Evolutionary conservation across 2,329 filamentous ascomycete genomes (phyloP), one percentile per base, ranked within the genome.

Genomic region (Moelleriella libera): DNA sequence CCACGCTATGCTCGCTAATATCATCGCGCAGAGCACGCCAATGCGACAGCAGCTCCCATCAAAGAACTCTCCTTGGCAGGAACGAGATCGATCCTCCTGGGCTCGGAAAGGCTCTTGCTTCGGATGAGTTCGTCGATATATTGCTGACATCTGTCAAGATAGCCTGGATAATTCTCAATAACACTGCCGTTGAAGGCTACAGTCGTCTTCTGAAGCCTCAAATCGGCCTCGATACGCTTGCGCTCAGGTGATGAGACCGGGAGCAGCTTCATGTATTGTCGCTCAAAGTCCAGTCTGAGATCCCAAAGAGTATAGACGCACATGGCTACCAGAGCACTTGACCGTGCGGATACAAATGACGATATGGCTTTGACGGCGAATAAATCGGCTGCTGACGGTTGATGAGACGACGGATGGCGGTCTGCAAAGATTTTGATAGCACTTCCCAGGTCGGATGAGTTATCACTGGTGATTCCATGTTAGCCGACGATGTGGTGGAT

Each of bases 161-260:
- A 90, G 6, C 69, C 68, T 0, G 85, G 84, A 58, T 89, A 90
- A 55, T 82, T 81, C 63, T 89, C 84, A 46, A 89, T 80, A 45
- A 90, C 83, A 30, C 81, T 84, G 43, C 85, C 85, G 58, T 87
- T 88, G 63, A 83, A 89, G 4, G 83, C 83, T n/a, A 90, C 77
- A 2, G 76, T 72, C 3, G 76, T 80, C 48, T 67, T 64, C 34
- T 60, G 58, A 6, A 73, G 58, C 42, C 67, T 61, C 2, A 66
- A 66, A 52, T 78, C 78, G 12, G 65, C 64, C 53, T 80, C 76
- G 0, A 75, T 66, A 37, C 73, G 71, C 8, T 58, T 52, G 46
- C 69, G 68, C 34, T 61, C 51, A 5, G 58, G 48, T 10, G 66
- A 65, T 14, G 54, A 57, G 8, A 59, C 48, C 10, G 60, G 51